These are phyloP conservation scores for Sphagnum contortum DNA, from an alignment of 225 moss, liverwort and hornwort species.

Conservation along the genomic window DNA sequence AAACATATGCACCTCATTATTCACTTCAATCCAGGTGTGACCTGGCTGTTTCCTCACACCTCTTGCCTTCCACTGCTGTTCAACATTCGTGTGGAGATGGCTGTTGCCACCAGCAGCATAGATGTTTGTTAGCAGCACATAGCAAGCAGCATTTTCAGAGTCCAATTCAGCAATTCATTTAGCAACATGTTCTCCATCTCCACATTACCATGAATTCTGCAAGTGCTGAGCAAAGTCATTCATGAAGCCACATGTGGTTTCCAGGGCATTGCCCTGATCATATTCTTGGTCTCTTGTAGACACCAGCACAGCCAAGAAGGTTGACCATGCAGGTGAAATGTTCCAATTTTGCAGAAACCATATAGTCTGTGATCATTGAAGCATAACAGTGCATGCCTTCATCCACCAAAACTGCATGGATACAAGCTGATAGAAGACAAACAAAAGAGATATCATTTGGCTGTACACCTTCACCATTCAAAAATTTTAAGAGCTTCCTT, in stretches of 20 bases:
- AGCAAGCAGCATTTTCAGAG: too few relatives aligned
- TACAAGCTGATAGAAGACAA: not conserved
- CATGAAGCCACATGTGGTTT: not conserved
- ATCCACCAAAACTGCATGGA: constrained; percentile 3
- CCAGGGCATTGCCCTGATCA: not conserved
- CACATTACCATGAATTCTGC: constrained; percentile 5
- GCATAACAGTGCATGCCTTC: not conserved
- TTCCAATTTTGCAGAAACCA: not conserved
- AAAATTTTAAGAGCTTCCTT: not conserved
- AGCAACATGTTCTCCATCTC: not conserved
- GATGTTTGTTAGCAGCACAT: too few relatives aligned
- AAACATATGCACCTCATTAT: too few relatives aligned
- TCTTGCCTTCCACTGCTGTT: too few relatives aligned
- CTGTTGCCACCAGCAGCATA: too few relatives aligned
- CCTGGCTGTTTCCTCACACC: too few relatives aligned
- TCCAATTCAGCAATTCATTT: too few relatives aligned
- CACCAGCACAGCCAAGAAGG: not conserved
- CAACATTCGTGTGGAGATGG: too few relatives aligned
- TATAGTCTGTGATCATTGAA: not conserved
- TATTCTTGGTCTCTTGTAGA: not conserved
- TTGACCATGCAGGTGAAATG: constrained; percentile 1
- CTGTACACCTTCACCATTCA: not conserved
- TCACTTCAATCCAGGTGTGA: too few relatives aligned
- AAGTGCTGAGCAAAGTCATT: constrained; percentile 1
- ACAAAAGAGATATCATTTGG: not conserved